Conservation (phyloP, 2,329 filamentous ascomycete genomes). For the Endothia cerciana region DNA sequence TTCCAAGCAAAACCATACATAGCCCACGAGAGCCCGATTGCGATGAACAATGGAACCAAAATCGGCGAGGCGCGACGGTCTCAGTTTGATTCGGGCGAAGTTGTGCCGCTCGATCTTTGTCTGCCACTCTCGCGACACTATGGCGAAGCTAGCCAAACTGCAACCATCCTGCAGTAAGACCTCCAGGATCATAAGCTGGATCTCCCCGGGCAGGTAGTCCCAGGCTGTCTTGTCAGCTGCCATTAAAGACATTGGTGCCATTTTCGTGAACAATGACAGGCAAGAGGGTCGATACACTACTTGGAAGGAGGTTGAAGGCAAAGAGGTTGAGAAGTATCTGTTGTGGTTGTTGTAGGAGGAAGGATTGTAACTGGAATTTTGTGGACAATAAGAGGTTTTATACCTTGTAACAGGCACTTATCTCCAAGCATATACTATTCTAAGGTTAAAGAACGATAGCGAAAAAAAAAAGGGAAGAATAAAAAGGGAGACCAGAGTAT, state of each 20-base stretch:
- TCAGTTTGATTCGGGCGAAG: slow-evolving; percentile 39
- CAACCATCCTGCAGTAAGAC: slow-evolving; percentile 32
- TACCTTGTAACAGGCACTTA: too few relatives aligned
- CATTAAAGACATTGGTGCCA: slow-evolving; percentile 31
- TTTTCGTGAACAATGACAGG: too few relatives aligned
- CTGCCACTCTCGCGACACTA: slow-evolving; percentile 41
- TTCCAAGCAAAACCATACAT: slow-evolving; percentile 39
- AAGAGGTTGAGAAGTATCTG: too few relatives aligned
- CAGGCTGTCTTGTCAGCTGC: slow-evolving; percentile 27
- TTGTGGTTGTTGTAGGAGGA: too few relatives aligned
- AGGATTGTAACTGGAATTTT: too few relatives aligned
- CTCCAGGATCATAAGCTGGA: slow-evolving; percentile 34
- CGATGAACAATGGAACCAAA: slow-evolving; percentile 37
- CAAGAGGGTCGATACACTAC: too few relatives aligned
- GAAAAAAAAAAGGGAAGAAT: too few relatives aligned
- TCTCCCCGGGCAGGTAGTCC: slow-evolving; percentile 33
- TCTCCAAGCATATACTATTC: too few relatives aligned
- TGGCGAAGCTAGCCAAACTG: slow-evolving; percentile 34
- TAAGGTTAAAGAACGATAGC: too few relatives aligned
- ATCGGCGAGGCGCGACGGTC: slow-evolving; percentile 35
- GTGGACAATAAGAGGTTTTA: too few relatives aligned
- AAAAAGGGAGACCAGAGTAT: too few relatives aligned
- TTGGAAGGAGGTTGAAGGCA: too few relatives aligned
- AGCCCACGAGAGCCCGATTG: slow-evolving; percentile 35
- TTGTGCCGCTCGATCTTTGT: slow-evolving; percentile 35